Evolutionary conservation across 163 green algal species (phyloP), one percentile per base, ranked within the genome.

Genomic region (Prototheca wickerhamii): DNA sequence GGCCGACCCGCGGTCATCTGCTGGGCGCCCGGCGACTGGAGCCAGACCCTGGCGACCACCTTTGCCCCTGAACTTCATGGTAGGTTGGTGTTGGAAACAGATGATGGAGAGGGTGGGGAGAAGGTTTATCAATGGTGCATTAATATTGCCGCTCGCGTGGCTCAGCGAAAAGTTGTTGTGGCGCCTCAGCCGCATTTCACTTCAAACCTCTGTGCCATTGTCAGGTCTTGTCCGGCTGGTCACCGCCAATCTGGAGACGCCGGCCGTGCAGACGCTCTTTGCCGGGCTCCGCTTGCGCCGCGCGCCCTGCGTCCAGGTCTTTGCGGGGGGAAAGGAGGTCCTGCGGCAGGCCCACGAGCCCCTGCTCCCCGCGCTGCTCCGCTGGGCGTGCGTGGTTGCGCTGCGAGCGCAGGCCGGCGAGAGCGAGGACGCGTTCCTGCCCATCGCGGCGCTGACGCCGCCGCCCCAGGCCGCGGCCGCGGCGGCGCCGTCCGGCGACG

Each of bases 401-500:
- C 31, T 62, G 70, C 33, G 18, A 20, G n/a, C 35, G 12, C 29
- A 4, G 44, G 35, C 42, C 57, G 23, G 25, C 55, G 1, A n/a
- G n/a, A n/a, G n/a, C 12, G 40, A 49, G 40, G 40, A 49, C 15
- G 40, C 12, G 40, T 49, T 15, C 15, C 12, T 49, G 40, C 12
- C 40, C 40, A 49, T 49, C 40, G 40, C 40, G 10, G 0, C 7
- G 10, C 57, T 29, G 53, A 8, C 29, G 53, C 33, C 21, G 33
- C 51, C 33, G 40, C 34, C 25, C 21, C 52, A 44, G 34, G 49
- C 34, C 33, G 25, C 50, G 61, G 46, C 63, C 65, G 65, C 31
- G 69, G 60, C 58, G 65, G 77, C 64, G 67, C 63, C 23, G 59
- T 65, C 1, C 32, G 43, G 6, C 70, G 70, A n/a, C n/a, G n/a